These are phyloP conservation scores for Coemansia sp. DNA, from an alignment of 192 early-diverging fungal species.

Conservation along the genomic window DNA sequence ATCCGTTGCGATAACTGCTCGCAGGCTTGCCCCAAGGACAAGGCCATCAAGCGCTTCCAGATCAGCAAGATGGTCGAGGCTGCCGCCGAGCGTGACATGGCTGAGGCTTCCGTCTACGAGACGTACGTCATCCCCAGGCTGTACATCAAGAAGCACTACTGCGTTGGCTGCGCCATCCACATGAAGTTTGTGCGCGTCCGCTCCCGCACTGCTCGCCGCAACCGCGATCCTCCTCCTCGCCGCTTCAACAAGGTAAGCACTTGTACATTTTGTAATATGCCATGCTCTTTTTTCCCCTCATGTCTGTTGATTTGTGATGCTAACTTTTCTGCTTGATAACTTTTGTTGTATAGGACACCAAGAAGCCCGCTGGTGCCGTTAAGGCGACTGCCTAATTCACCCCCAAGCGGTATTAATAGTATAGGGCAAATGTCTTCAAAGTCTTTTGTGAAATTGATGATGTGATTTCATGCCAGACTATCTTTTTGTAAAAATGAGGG, in stretches of 20 bases:
- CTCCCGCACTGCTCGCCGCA: slow-evolving; percentile 82
- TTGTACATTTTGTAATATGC: background rate
- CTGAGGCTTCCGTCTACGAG: slow-evolving; percentile 94
- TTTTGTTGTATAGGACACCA: slow-evolving; percentile 55
- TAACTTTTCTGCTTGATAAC: slow-evolving; percentile 4
- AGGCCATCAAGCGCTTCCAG: slow-evolving; percentile 99
- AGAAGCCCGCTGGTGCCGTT: slow-evolving; percentile 53
- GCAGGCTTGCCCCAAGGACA: slow-evolving; percentile 98
- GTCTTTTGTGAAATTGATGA: slow-evolving; percentile 6
- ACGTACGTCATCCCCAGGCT: slow-evolving; percentile 97
- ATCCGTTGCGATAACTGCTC: slow-evolving; percentile 99
- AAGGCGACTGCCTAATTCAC: slow-evolving; percentile 37
- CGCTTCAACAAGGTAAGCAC: slow-evolving; percentile 68
- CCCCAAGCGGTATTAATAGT: background rate
- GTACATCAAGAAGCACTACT: slow-evolving; percentile 99
- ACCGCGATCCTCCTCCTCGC: slow-evolving; percentile 91
- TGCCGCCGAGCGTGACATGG: slow-evolving; percentile 95
- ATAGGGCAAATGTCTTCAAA: slow-evolving; percentile 9
- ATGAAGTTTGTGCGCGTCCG: slow-evolving; percentile 91
- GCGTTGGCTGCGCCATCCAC: slow-evolving; percentile 92
- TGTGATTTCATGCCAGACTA: background rate
- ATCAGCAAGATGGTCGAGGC: slow-evolving; percentile 99
- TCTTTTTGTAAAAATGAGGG: background rate
- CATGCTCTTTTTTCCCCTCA: background rate
- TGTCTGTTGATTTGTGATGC: background rate